These are phyloP conservation scores for Diplotaxis tenuifolia DNA, from an alignment of 345 rosid genomes.

Conservation along the genomic window DNA sequence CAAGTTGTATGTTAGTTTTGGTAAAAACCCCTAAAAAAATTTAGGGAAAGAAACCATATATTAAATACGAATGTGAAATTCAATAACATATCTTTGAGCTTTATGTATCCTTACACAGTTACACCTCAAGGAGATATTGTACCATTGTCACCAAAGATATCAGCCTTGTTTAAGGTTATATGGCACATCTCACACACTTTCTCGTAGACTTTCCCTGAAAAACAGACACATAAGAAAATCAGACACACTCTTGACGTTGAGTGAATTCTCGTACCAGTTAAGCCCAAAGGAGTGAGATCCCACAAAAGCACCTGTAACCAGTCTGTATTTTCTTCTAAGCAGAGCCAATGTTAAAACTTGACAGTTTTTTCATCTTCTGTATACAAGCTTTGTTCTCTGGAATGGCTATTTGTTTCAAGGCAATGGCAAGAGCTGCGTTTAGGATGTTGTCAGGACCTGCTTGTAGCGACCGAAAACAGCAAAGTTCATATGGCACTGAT, in stretches of 20 bases:
- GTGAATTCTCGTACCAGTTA: conserved; percentile 59
- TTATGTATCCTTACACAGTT: no score
- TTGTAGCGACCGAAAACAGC: conserved; percentile 74
- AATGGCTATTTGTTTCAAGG: conserved; percentile 79
- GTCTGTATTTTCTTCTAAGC: no score
- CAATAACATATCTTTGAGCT: no score
- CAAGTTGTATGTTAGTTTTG: no score
- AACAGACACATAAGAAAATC: conserved; percentile 3
- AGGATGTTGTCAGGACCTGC: conserved; percentile 98
- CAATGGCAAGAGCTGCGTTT: conserved; percentile 93
- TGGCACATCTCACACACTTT: no score
- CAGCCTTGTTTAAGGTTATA: conserved; percentile 82
- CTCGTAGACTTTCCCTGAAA: conserved; percentile 71
- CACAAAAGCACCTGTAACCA: no score
- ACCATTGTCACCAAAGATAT: conserved; percentile 78
- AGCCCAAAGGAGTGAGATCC: no score
- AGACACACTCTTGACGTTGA: neutral
- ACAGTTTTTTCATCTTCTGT: conserved; percentile 88
- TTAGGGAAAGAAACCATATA: no score
- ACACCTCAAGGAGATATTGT: no score
- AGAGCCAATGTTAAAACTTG: conserved; percentile 79
- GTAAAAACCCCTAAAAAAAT: no score
- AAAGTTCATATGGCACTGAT: conserved; percentile 55
- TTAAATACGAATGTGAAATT: no score
- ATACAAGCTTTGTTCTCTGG: conserved; percentile 80